These are phyloP conservation scores for Monilinia aucupariae DNA, from an alignment of 2,329 filamentous ascomycete genomes.

Conservation along the genomic window DNA sequence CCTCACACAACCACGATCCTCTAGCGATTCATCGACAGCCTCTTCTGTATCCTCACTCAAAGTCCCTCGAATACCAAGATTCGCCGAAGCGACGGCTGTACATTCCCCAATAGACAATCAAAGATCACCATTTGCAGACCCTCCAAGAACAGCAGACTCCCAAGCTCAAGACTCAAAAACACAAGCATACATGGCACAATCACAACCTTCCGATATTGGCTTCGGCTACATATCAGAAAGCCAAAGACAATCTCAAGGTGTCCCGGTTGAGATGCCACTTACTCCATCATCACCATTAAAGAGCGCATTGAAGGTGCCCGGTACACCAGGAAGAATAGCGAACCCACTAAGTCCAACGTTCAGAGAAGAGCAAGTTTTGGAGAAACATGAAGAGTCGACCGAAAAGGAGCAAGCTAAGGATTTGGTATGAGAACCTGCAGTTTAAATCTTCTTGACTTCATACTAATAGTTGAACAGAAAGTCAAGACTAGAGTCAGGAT, in stretches of 20 bases:
- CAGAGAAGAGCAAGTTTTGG: constrained; percentile 76
- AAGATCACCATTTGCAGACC: constrained; percentile 54
- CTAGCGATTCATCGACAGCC: constrained; percentile 38
- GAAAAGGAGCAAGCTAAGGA: constrained; percentile 86
- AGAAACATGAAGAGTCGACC: constrained; percentile 74
- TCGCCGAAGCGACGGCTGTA: constrained; percentile 74
- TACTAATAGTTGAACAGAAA: constrained; percentile 55
- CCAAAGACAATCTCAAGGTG: constrained; percentile 42
- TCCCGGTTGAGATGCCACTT: constrained; percentile 52
- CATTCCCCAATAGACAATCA: constrained; percentile 65
- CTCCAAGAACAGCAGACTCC: constrained; percentile 41
- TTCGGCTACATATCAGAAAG: constrained; percentile 79
- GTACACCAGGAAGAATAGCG: constrained; percentile 67
- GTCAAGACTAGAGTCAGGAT: constrained; percentile 86
- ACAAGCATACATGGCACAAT: constrained; percentile 51
- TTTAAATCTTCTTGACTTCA: constrained; percentile 33
- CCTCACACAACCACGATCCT: constrained; percentile 36
- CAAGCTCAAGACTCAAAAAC: constrained; percentile 21
- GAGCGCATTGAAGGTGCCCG: constrained; percentile 83
- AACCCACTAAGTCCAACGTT: constrained; percentile 91
- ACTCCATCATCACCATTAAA: constrained; percentile 76
- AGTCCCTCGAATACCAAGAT: constrained; percentile 68
- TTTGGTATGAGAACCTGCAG: constrained; percentile 45
- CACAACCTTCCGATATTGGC: constrained; percentile 78
- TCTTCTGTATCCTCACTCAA: constrained; percentile 46